These are phyloP conservation scores for Wallacemonas sp. DNA, from an alignment of 208 protist genomes.

Conservation along the genomic window DNA sequence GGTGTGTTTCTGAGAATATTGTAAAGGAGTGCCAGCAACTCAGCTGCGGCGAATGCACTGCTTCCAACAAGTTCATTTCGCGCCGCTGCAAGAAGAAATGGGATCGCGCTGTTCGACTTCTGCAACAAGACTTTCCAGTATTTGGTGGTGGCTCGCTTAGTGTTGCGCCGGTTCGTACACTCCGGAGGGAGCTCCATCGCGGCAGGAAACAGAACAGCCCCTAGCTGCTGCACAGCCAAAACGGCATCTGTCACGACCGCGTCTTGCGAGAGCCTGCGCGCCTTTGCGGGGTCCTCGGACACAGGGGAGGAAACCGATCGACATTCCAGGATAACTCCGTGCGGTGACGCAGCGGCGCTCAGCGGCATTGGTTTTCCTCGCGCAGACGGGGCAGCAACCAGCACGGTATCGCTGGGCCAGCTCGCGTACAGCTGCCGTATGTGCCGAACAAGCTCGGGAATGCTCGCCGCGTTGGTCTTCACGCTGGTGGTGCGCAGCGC, in stretches of 20 bases:
- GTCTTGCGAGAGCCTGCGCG: not conserved
- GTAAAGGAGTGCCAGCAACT: conserved; percentile 65
- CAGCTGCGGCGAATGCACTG: conserved; percentile 34
- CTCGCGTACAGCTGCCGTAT: conserved; percentile 3
- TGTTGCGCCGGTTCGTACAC: not conserved
- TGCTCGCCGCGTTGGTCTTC: not conserved
- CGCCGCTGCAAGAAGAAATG: conserved; percentile 44
- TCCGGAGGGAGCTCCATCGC: conserved; percentile 8
- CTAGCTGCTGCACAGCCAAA: conserved; percentile 4
- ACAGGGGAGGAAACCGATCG: not conserved
- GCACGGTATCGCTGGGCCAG: not conserved
- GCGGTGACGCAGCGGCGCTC: not conserved
- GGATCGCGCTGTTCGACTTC: conserved; percentile 54
- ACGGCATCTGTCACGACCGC: not conserved
- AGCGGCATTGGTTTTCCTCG: not conserved
- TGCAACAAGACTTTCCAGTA: conserved; percentile 54
- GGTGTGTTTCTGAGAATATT: conserved; percentile 54
- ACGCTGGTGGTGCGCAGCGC: not conserved
- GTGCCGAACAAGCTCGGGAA: conserved; percentile 5
- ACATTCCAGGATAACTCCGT: not conserved
- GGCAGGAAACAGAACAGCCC: conserved; percentile 13
- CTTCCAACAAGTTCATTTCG: conserved; percentile 38
- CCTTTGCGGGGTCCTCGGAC: not conserved
- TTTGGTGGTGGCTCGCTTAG: not conserved
- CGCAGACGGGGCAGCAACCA: not conserved